Base-by-base conservation (phyloP, 2,329 filamentous ascomycete genomes). In the Pseudogymnoascus verrucosus region DNA sequence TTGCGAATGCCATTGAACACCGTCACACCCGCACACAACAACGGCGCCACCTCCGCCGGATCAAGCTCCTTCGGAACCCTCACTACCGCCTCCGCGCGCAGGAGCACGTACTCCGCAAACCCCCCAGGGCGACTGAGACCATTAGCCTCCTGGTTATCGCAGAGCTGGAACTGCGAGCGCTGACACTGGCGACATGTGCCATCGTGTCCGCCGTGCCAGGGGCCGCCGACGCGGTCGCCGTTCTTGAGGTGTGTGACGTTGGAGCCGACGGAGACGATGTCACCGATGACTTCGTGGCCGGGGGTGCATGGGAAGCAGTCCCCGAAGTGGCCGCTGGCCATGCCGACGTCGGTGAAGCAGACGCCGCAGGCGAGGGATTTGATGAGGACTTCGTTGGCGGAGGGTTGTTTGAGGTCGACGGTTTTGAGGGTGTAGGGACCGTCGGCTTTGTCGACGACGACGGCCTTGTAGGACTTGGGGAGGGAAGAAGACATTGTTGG, bases 281-380 rank as follows among this genome's bases (percentile, higher is more conserved):
- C 82, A 10, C 89, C 89, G 63, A 92, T 82, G 36, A 88, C 77
- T 73, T 92, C 89, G 74, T 93, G 89, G 21, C 89, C 89, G 0
- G 87, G 85, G 1, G 86, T 75, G 5, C 84, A 80, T 1, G 88
- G 88, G 69, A 83, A 87, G 19, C 79, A 69, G 47, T 83, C 79
- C 10, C 83, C 84, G 47, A 88, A 76, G 4, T 74, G 69, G 23
- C 84, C 84, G 2, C 70, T 57, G 60, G 80, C 77, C 1, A 82
- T 74, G 62, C 73, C 75, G 19, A 75, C 65, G 69, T 91, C 89
- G 0, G 81, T 83, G 72, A 86, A 86, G 74, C 89, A 92, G 60
- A 93, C 82, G 47, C 89, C 89, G 68, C 86, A 90, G 5, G 89
- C 89, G 7, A 86, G 77, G 2, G 90, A 82, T 73, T 91, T 91